Evolutionary conservation across 371 early-diverging fungal species (phyloP), one percentile per base, ranked within the genome.

Genomic region (Mucor racemosus): DNA sequence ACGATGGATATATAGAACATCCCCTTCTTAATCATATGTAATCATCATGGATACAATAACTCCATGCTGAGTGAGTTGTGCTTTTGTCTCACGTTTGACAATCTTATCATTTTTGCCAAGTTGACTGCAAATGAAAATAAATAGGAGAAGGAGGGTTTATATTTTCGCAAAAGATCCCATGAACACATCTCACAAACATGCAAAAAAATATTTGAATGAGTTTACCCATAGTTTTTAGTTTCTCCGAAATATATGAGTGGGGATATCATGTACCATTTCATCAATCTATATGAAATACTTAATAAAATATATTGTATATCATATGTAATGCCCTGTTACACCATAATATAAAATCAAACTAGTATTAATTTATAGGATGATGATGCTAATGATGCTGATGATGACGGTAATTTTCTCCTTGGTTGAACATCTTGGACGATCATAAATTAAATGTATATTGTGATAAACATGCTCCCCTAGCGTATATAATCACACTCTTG

Each of bases 51-150:
- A 50, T 19, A 50, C 50, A 50, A 50, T 26, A 50, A 50, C 50
- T 50, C 50, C 26, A 50, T 50, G 26, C 7, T 11, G 50, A 50
- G 50, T 50, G 21, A 50, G 21, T 50, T 50, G 50, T 50, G 50
- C 50, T n/a, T 8, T 21, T 50, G 50, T 50, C 50, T 50, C 11
- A 50, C 50, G 50, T 50, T 50, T 50, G 50, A 50, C 50, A 50
- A 50, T 11, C 26, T 50, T 21, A 50, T 26, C 19, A 50, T 26
- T 50, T 46, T 50, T 26, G 19, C 26, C 50, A 50, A 50, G 50
- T 50, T 21, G 50, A 19, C 26, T 50, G 26, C 10, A 26, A 1
- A 50, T 21, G 11, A 21, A 26, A 50, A 9, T 21, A 50, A 50
- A 50, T 11, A 44, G 44, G 44, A 44, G 44, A 21, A 26, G 50